Evolutionary conservation across 805 yeast species (phyloP).

Genomic region (Ogataea ganodermae): DNA sequence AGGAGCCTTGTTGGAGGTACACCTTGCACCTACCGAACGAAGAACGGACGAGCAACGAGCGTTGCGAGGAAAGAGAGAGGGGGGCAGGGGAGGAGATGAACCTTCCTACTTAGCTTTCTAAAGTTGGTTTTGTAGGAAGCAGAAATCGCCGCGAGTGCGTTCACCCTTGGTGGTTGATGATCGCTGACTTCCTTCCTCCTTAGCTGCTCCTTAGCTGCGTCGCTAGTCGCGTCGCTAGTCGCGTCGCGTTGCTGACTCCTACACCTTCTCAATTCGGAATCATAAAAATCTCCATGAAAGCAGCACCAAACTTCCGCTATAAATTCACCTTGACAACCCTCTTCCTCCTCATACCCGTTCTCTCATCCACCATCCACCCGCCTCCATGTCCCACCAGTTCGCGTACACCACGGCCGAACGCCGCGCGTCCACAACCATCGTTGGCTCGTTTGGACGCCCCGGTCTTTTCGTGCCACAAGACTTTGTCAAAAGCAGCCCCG

Average conservation of each 20-base stretch:
- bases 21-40: too few species aligned
- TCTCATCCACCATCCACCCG: background rate
- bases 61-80: too few species aligned
- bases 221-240: background rate
- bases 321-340: background rate
- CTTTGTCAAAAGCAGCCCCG: conserved; percentile 35
- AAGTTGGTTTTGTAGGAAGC: too few species aligned
- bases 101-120: too few species aligned
- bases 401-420: conserved; percentile 48
- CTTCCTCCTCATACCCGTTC: background rate
- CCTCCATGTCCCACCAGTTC: conserved; percentile 35
- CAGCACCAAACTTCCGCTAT: background rate
- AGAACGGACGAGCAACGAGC: too few species aligned
- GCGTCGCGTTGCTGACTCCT: background rate
- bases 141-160: too few species aligned
- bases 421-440: conserved; percentile 50
- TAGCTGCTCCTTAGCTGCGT: too few species aligned
- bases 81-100: too few species aligned
- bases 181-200: too few species aligned
- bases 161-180: too few species aligned
- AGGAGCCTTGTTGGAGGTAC: too few species aligned
- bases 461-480: conserved; percentile 56
- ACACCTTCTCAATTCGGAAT: conserved; percentile 1
- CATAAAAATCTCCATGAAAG: background rate
- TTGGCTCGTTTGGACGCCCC: conserved; percentile 53